Conservation (phyloP, 176 grass and related monocot species). For the Stipa capillata region DNA sequence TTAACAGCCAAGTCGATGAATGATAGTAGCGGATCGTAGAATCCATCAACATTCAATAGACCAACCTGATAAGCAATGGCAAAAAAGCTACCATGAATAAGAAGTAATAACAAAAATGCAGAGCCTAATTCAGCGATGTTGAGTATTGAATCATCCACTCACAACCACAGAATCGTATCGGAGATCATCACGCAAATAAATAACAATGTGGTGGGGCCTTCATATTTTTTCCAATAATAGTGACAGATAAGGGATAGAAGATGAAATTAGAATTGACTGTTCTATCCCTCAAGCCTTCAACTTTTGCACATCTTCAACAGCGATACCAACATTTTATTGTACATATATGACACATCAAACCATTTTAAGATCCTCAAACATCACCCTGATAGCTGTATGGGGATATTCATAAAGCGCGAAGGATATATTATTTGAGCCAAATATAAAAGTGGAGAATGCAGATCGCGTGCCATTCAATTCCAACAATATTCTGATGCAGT, state of each 20-base stretch:
- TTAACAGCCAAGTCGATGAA: constrained; percentile 76
- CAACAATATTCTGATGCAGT: constrained; percentile 14
- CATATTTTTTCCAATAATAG: constrained; percentile 21
- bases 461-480: constrained; percentile 12
- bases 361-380: constrained; percentile 26
- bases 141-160: constrained; percentile 2
- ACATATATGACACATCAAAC: not conserved
- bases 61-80: constrained; percentile 53
- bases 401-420: constrained; percentile 35
- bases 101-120: not conserved
- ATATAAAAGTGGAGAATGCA: constrained; percentile 36
- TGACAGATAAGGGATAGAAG: constrained; percentile 10
- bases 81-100: not conserved
- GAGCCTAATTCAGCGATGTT: not conserved
- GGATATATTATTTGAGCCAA: constrained; percentile 15
- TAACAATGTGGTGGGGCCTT: not conserved
- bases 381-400: constrained; percentile 25
- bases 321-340: not conserved
- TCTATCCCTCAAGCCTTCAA: not conserved
- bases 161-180: constrained; percentile 29
- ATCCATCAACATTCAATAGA: constrained; percentile 83
- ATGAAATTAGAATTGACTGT: constrained; percentile 9
- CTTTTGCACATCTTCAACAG: constrained; percentile 2
- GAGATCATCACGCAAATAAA: constrained; percentile 19
- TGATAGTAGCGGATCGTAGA: constrained; percentile 77